These are phyloP conservation scores for Aureobasidium sp. DNA, from an alignment of 2,329 filamentous ascomycete species.

Conservation along the genomic window DNA sequence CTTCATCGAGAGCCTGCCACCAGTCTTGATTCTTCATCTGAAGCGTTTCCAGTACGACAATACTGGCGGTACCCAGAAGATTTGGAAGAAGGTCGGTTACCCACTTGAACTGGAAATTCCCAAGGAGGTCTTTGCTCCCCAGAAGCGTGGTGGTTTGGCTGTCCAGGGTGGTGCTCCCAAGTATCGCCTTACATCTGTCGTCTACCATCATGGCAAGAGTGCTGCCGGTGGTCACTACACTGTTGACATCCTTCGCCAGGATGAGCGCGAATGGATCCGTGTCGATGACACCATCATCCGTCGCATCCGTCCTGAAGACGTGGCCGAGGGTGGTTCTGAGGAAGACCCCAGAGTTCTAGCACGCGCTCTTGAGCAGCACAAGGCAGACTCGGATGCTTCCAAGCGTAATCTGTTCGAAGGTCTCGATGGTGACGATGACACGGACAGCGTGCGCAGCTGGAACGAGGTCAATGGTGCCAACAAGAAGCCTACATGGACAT, in stretches of 20 bases:
- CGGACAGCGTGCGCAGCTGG: slow-evolving; percentile 51
- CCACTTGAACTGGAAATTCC: slow-evolving; percentile 91
- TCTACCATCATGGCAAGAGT: slow-evolving; percentile 97
- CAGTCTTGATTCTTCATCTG: slow-evolving; percentile 85
- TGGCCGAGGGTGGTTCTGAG: slow-evolving; percentile 75
- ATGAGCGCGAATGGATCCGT: slow-evolving; percentile 91
- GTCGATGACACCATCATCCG: slow-evolving; percentile 89
- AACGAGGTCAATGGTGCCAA: slow-evolving; percentile 65
- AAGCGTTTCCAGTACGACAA: slow-evolving; percentile 97
- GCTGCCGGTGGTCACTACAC: slow-evolving; percentile 96
- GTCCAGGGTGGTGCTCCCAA: slow-evolving; percentile 63
- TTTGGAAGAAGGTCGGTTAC: slow-evolving; percentile 97
- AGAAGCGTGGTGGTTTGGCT: slow-evolving; percentile 57
- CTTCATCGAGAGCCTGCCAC: slow-evolving; percentile 83
- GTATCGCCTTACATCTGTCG: slow-evolving; percentile 79
- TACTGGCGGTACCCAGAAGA: slow-evolving; percentile 82
- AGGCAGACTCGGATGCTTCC: slow-evolving; percentile 37
- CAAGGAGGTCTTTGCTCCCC: slow-evolving; percentile 73
- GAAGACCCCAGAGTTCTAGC: slow-evolving; percentile 65
- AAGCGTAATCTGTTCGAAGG: slow-evolving; percentile 67
- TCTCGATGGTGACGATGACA: slow-evolving; percentile 54
- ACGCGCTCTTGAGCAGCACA: slow-evolving; percentile 57
- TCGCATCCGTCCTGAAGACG: slow-evolving; percentile 76
- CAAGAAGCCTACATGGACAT: slow-evolving; percentile 45
- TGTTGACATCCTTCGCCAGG: slow-evolving; percentile 89